These are phyloP conservation scores for Lepidopterella palustris DNA, from an alignment of 495 filamentous ascomycete genomes.

Conservation along the genomic window DNA sequence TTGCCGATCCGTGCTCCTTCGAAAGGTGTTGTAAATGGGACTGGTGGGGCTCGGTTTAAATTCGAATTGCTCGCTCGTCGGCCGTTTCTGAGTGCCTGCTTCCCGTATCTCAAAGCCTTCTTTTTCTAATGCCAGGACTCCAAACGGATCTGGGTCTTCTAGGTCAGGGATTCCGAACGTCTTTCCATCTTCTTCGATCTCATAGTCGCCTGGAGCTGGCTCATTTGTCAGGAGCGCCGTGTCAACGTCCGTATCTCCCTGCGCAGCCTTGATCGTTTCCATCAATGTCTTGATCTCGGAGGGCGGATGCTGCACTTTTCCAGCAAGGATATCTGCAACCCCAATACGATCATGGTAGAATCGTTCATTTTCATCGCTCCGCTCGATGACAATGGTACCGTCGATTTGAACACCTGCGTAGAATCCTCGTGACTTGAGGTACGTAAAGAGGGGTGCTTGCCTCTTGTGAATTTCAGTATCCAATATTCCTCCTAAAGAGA, in stretches of 20 bases:
- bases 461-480: conserved; percentile 68
- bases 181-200: conserved; percentile 43
- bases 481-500: conserved; percentile 65
- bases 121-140: conserved; percentile 75
- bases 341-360: conserved; percentile 71
- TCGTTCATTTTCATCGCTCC: conserved; percentile 80
- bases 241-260: conserved; percentile 64
- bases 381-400: conserved; percentile 77
- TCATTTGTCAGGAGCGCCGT: conserved; percentile 48
- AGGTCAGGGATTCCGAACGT: conserved; percentile 70
- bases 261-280: conserved; percentile 77
- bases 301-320: conserved; percentile 65
- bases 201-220: conserved; percentile 67
- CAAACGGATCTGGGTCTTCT: conserved; percentile 82
- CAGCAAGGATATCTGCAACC: conserved; percentile 74
- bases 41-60: conserved; percentile 70
- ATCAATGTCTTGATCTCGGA: conserved; percentile 57
- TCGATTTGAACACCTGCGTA: conserved; percentile 77
- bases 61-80: conserved; percentile 69
- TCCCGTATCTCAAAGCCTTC: conserved; percentile 81
- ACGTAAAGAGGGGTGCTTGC: conserved; percentile 73
- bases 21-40: conserved; percentile 63
- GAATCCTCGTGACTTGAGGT: conserved; percentile 80
- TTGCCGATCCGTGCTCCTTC: conserved; percentile 42
- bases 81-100: conserved; percentile 64